phyloP scores from a whole-genome alignment of 768 basidiomycete genomes.

The Lentinula aciculospora region DNA sequence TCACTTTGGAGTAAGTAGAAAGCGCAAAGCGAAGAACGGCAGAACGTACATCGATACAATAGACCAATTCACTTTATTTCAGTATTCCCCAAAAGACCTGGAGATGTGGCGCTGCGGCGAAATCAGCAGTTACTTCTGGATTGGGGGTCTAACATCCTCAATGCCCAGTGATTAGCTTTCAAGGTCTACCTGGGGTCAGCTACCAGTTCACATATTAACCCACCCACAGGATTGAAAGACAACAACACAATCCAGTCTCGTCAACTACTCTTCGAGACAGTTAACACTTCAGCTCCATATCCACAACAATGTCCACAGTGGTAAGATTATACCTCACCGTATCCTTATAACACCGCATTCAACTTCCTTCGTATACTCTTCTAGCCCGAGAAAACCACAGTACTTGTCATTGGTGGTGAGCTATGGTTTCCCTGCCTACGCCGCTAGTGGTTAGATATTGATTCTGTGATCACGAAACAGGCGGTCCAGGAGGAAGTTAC shows the following conservation, averaged over 20 bases:
- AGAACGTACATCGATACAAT: too few relatives aligned
- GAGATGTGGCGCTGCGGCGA: neutral
- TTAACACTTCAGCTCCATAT: neutral
- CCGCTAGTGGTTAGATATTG: too few relatives aligned
- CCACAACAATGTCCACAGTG: neutral
- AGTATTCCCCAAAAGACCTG: too few relatives aligned
- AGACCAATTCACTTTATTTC: neutral
- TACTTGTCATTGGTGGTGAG: constrained; percentile 36
- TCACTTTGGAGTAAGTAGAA: too few relatives aligned
- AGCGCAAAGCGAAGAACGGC: too few relatives aligned
- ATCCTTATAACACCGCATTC: neutral
- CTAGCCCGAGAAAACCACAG: constrained; percentile 8
- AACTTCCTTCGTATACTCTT: neutral
- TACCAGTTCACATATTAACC: neutral
- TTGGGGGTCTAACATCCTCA: neutral
- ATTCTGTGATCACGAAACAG: constrained; percentile 7
- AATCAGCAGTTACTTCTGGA: neutral
- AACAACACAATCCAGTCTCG: neutral
- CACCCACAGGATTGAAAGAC: neutral
- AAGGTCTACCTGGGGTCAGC: constrained; percentile 1
- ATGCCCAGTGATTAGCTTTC: neutral
- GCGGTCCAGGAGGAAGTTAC: constrained; percentile 22
- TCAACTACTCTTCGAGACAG: neutral
- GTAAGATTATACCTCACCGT: neutral
- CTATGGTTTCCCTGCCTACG: neutral